These are phyloP conservation scores for Botrytis galanthina DNA, from an alignment of 2,329 filamentous ascomycete species.

Conservation along the genomic window DNA sequence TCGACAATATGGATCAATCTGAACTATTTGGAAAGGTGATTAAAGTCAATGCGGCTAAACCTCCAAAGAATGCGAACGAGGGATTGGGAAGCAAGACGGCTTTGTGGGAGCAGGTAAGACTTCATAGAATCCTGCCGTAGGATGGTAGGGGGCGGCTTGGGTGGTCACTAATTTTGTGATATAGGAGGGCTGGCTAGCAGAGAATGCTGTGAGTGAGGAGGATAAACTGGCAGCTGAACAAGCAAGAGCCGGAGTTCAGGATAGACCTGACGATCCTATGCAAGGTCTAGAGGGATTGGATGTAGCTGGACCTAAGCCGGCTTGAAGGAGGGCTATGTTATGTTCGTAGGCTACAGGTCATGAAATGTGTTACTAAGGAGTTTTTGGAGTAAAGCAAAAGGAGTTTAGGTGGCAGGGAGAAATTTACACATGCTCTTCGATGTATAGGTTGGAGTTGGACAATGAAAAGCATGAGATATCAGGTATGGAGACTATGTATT, in stretches of 20 bases:
- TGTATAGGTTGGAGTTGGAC: not conserved
- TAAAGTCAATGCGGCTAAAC: slow-evolving; percentile 88
- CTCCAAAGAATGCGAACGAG: slow-evolving; percentile 83
- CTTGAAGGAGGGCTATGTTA: slow-evolving; percentile 45
- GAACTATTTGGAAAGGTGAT: slow-evolving; percentile 91
- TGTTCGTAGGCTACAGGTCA: not conserved
- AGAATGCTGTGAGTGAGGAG: slow-evolving; percentile 81
- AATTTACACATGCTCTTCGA: not conserved
- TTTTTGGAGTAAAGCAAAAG: slow-evolving; percentile 24
- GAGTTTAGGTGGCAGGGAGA: slow-evolving; percentile 16
- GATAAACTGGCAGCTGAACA: slow-evolving; percentile 62
- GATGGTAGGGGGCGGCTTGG: not conserved
- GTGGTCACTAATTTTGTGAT: slow-evolving; percentile 24
- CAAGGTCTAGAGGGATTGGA: slow-evolving; percentile 91
- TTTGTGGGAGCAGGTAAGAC: slow-evolving; percentile 89
- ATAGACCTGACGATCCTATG: slow-evolving; percentile 78
- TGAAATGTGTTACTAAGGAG: slow-evolving; percentile 27
- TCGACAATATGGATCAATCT: slow-evolving; percentile 98
- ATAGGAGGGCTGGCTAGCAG: slow-evolving; percentile 90
- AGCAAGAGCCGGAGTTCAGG: slow-evolving; percentile 50
- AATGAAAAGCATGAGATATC: slow-evolving; percentile 7
- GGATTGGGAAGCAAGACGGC: slow-evolving; percentile 90
- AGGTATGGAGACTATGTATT: slow-evolving; percentile 24
- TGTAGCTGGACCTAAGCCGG: slow-evolving; percentile 84
- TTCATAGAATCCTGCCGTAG: not conserved